phyloP scores from a whole-genome alignment of 768 basidiomycete genomes.

The Jaapia argillacea region DNA sequence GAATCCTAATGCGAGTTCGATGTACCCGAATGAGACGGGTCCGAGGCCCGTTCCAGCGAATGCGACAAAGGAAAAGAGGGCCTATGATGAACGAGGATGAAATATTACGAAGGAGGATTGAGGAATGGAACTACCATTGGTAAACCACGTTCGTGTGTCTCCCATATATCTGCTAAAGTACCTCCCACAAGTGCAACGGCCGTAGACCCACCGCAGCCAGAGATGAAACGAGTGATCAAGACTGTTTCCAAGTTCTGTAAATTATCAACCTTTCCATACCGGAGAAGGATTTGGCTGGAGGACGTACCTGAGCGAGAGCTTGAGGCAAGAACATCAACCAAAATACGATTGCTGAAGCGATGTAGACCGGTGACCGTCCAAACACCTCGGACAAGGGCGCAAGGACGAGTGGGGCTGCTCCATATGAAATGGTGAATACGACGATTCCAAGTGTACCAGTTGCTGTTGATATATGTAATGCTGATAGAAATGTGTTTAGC shows the following conservation, averaged over 20 bases:
- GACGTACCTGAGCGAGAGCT: too few species aligned
- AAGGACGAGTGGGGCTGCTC: constrained; percentile 49
- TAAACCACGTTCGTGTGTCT: constrained; percentile 35
- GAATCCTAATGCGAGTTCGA: constrained; percentile 58
- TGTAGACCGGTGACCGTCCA: constrained; percentile 51
- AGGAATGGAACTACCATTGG: too few species aligned
- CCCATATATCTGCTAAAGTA: constrained; percentile 63
- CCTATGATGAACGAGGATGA: too few species aligned
- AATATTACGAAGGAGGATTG: too few species aligned
- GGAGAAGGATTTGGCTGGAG: too few species aligned
- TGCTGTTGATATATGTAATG: too few species aligned
- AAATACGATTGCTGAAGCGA: constrained; percentile 41
- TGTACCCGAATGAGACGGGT: constrained; percentile 54
- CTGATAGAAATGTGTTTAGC: too few species aligned
- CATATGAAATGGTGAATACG: constrained; percentile 52
- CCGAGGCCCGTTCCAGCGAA: constrained; percentile 55
- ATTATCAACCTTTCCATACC: too few species aligned
- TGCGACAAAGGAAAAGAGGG: constrained; percentile 75
- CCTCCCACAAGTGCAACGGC: constrained; percentile 67
- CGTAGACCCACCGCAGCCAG: constrained; percentile 59
- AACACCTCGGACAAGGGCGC: constrained; percentile 69
- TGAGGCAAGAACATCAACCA: constrained; percentile 41
- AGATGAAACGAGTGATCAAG: constrained; percentile 51
- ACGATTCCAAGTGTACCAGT: constrained; percentile 27
- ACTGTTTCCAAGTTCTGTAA: constrained; percentile 47